Conservation (phyloP, 306 rosid genomes). For the Casuarina equisetifolia region DNA sequence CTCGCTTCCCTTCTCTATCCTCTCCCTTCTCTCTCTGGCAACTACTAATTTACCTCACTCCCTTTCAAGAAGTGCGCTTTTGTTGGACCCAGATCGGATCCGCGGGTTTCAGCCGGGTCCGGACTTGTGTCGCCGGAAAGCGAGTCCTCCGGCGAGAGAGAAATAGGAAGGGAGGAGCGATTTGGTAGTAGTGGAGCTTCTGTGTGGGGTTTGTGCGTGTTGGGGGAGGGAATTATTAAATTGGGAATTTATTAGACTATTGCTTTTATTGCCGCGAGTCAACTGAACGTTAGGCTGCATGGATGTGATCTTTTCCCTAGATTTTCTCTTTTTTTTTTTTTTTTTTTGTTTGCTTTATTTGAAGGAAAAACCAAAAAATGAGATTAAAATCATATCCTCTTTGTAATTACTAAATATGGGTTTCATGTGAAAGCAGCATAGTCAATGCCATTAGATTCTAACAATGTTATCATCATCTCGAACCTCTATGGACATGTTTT, state of each 20-base stretch:
- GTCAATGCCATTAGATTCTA: too few relatives aligned
- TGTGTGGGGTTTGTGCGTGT: neutral
- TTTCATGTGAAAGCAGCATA: neutral
- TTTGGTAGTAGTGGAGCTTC: constrained; percentile 32
- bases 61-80: constrained; percentile 3
- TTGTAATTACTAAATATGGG: too few relatives aligned
- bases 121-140: constrained; percentile 10
- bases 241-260: constrained; percentile 35
- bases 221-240: constrained; percentile 20
- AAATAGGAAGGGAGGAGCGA: neutral
- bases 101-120: neutral
- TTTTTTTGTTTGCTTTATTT: neutral
- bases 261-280: constrained; percentile 52
- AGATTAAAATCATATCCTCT: too few relatives aligned
- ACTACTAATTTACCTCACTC: neutral
- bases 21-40: neutral
- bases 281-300: constrained; percentile 64
- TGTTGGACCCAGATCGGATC: constrained; percentile 61
- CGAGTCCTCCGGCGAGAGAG: constrained; percentile 10
- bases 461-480: too few relatives aligned
- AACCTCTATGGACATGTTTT: too few relatives aligned
- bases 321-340: constrained; percentile 31
- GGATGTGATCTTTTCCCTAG: constrained; percentile 54
- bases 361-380: too few relatives aligned
- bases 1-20: neutral